A percentile compares a stretch with the other conserved stretches of the same genome.
Conservation (phyloP, 2,329 filamentous ascomycete species). For the Colletotrichum orbiculare region DNA sequence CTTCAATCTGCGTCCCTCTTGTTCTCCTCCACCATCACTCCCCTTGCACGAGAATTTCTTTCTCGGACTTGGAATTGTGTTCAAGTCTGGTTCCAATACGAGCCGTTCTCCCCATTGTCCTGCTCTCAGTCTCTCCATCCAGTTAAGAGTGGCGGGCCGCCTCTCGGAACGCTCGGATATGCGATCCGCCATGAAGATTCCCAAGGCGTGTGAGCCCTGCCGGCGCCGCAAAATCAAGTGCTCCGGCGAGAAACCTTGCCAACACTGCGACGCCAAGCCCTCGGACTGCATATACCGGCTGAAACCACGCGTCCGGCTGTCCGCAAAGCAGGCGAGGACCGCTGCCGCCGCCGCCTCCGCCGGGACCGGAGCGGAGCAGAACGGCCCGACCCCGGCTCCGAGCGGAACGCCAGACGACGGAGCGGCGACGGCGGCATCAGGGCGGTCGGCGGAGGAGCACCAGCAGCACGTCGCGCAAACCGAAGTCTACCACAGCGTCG, state of each 20-base stretch:
- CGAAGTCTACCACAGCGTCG: constrained; percentile 40
- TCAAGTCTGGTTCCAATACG: too few species aligned
- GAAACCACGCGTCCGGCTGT: constrained; percentile 32
- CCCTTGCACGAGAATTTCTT: too few species aligned
- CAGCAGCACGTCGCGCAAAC: constrained; percentile 49
- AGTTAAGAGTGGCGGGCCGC: too few species aligned
- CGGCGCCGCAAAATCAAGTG: constrained; percentile 39
- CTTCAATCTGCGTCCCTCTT: not conserved
- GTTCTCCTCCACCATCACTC: not conserved
- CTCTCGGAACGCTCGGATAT: not conserved
- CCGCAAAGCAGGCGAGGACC: constrained; percentile 48
- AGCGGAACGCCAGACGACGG: constrained; percentile 8
- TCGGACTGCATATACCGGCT: constrained; percentile 37
- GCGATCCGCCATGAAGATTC: constrained; percentile 35
- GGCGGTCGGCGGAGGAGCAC: constrained; percentile 16
- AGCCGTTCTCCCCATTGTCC: too few species aligned
- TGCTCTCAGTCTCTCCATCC: too few species aligned
- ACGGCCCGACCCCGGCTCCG: not conserved
- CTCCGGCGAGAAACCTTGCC: constrained; percentile 37
- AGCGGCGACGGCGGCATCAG: constrained; percentile 1
- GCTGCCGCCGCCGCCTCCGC: constrained; percentile 44
- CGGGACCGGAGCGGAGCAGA: constrained; percentile 23
- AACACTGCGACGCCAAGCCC: constrained; percentile 34
- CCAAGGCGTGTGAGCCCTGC: constrained; percentile 40
- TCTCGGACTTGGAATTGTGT: too few species aligned